Conservation (phyloP, 1,284 basidiomycete species). For the Rhizopogon parksii region DNA sequence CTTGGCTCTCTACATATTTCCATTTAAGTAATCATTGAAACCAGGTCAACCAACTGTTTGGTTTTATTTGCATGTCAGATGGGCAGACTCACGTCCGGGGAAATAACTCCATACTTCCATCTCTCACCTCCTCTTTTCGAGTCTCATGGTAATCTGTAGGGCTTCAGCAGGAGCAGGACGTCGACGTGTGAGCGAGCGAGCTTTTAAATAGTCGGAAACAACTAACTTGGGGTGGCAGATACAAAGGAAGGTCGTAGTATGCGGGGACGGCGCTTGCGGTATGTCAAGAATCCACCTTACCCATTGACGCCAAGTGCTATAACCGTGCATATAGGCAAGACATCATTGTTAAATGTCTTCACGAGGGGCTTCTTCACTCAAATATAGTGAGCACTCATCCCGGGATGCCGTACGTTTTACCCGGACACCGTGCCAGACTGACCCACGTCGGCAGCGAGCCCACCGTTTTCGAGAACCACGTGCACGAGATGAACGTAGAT, state of each 20-base stretch:
- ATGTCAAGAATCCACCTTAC: constrained; percentile 18
- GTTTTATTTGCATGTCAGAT: background rate
- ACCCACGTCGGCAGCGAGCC: constrained; percentile 56
- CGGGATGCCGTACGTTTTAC: background rate
- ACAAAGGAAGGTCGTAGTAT: constrained; percentile 71
- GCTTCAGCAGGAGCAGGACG: constrained; percentile 41
- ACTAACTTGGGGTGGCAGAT: constrained; percentile 31
- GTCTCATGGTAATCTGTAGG: constrained; percentile 46
- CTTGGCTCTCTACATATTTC: too few species aligned
- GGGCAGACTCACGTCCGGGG: background rate
- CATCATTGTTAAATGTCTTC: constrained; percentile 78
- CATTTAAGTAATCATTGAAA: too few species aligned
- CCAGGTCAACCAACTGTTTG: background rate
- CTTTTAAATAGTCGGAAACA: background rate
- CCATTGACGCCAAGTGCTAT: constrained; percentile 3
- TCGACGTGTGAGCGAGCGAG: constrained; percentile 37
- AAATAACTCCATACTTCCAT: background rate
- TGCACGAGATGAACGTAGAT: constrained; percentile 78
- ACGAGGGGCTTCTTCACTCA: constrained; percentile 83
- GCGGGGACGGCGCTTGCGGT: constrained; percentile 93
- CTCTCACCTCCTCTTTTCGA: constrained; percentile 7
- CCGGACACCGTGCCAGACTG: background rate
- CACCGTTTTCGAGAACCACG: constrained; percentile 91
- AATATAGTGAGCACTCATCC: constrained; percentile 63
- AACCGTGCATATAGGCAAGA: constrained; percentile 49